phyloP scores from a whole-genome alignment of 2,329 filamentous ascomycete species.

The Phymatotrichopsis omnivora region DNA sequence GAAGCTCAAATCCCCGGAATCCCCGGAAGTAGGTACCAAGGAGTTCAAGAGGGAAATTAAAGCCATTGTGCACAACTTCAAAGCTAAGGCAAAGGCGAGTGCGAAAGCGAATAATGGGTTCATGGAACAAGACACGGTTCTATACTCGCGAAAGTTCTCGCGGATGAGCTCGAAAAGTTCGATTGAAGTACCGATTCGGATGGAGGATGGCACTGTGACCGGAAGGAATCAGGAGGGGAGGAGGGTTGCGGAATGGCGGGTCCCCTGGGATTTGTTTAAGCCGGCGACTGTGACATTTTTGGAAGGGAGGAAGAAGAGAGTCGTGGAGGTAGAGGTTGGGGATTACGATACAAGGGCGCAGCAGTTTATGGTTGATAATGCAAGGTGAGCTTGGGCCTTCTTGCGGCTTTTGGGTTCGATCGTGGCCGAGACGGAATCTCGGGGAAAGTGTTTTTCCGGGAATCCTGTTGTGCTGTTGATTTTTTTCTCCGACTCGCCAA shows the following conservation, averaged over 20 bases:
- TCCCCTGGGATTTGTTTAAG: slow-evolving; percentile 20
- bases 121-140: too few relatives aligned
- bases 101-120: too few relatives aligned
- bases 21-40: background rate
- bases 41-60: slow-evolving; percentile 3
- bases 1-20: slow-evolving; percentile 11
- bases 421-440: too few relatives aligned
- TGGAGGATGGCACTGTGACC: background rate
- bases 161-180: too few relatives aligned
- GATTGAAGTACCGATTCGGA: slow-evolving; percentile 1
- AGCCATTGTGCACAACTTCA: too few relatives aligned
- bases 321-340: slow-evolving; percentile 18
- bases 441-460: too few relatives aligned
- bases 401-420: background rate
- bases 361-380: slow-evolving; percentile 12
- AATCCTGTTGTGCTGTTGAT: background rate
- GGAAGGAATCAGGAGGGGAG: background rate
- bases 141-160: too few relatives aligned
- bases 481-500: background rate
- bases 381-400: slow-evolving; percentile 14
- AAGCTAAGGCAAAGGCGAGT: too few relatives aligned
- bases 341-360: slow-evolving; percentile 20
- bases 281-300: slow-evolving; percentile 7
- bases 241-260: slow-evolving; percentile 14
- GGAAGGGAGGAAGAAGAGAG: background rate